phyloP scores from a whole-genome alignment of 352 stramenopile genomes.

The Globisporangium barbulae region DNA sequence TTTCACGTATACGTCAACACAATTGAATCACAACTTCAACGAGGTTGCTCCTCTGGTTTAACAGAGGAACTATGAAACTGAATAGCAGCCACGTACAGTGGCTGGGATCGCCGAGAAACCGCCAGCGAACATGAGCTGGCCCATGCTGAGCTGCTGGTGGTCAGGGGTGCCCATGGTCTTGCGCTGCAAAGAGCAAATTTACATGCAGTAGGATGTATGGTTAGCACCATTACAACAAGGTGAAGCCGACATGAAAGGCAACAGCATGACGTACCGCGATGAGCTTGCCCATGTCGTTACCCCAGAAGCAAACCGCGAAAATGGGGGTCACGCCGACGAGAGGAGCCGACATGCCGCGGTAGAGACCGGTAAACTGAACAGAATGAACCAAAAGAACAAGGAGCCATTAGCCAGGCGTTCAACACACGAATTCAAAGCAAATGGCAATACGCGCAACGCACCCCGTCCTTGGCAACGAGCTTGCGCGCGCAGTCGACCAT shows the following conservation, averaged over 20 bases:
- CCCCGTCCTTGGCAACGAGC: conserved; percentile 91
- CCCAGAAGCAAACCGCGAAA: conserved; percentile 97
- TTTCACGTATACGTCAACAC: conserved; percentile 9
- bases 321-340: conserved; percentile 95
- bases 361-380: conserved; percentile 75
- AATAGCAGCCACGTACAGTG: conserved; percentile 26
- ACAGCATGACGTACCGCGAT: conserved; percentile 59
- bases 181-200: conserved; percentile 31
- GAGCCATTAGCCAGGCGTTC: background rate
- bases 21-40: background rate
- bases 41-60: background rate
- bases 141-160: conserved; percentile 63
- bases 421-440: background rate
- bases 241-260: background rate
- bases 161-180: conserved; percentile 56
- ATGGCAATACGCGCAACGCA: conserved; percentile 31
- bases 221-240: conserved; percentile 1
- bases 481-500: conserved; percentile 90
- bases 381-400: conserved; percentile 13
- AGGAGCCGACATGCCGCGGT: conserved; percentile 94
- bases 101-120: conserved; percentile 88
- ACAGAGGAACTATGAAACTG: background rate
- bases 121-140: conserved; percentile 88
- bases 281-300: conserved; percentile 95
- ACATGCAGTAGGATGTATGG: background rate